A percentile compares a stretch with the other conserved stretches of the same genome.
phyloP scores from a whole-genome alignment of 176 grass and related monocot genomes.

The Carex parvula region DNA sequence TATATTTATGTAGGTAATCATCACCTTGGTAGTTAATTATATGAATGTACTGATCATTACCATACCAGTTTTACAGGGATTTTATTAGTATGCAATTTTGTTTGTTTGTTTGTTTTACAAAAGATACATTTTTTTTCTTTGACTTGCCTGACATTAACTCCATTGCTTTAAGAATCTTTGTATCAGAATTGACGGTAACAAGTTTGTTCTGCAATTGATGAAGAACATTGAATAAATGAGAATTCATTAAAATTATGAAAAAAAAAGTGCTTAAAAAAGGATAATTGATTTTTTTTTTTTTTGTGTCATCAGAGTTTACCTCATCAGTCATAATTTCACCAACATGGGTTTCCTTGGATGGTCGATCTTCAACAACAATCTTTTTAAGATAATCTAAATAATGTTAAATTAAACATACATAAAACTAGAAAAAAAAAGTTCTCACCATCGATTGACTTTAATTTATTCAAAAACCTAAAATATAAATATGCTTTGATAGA shows the following conservation, averaged over 20 bases:
- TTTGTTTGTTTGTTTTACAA: background rate
- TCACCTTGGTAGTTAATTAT: background rate
- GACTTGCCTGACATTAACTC: conserved; percentile 75
- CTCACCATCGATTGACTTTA: background rate
- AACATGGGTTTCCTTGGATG: conserved; percentile 60
- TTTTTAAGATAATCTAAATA: conserved; percentile 73
- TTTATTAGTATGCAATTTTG: background rate
- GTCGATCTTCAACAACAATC: conserved; percentile 54
- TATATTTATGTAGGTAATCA: background rate
- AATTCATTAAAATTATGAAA: background rate
- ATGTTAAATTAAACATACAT: conserved; percentile 1
- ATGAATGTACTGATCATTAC: background rate
- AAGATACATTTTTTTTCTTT: background rate
- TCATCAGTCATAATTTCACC: conserved; percentile 88
- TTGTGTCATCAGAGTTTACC: conserved; percentile 32
- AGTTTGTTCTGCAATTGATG: conserved; percentile 49
- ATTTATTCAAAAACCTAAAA: background rate
- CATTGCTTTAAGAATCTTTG: conserved; percentile 84
- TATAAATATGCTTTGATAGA: background rate
- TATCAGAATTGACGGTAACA: conserved; percentile 51
- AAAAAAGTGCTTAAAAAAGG: background rate
- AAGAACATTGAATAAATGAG: conserved; percentile 16
- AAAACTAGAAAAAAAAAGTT: background rate
- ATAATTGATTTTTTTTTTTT: background rate
- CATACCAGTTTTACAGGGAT: background rate